A percentile compares a stretch with the other conserved stretches of the same genome.
These are phyloP conservation scores for Graphilbum fragrans DNA, from an alignment of 2,329 filamentous ascomycete species.

Conservation along the genomic window DNA sequence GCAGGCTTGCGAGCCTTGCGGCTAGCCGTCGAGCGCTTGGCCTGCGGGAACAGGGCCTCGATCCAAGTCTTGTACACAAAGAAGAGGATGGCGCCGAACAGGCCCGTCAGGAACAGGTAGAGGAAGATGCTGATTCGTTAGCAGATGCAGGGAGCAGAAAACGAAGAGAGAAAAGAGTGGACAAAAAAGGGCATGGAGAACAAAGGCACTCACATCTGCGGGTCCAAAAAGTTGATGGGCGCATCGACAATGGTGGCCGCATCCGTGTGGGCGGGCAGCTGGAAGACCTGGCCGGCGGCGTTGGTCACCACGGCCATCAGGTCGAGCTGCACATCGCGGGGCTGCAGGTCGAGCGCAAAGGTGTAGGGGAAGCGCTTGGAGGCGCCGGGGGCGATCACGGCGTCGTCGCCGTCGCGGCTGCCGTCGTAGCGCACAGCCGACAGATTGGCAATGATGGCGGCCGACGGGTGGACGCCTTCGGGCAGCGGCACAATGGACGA, in stretches of 20 bases:
- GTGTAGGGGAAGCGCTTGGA: slow-evolving; percentile 67
- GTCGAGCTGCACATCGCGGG: slow-evolving; percentile 73
- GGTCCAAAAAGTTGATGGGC: slow-evolving; percentile 15
- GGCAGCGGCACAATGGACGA: slow-evolving; percentile 41
- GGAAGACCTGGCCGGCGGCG: slow-evolving; percentile 56
- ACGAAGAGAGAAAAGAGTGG: neutral
- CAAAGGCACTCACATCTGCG: slow-evolving; percentile 39
- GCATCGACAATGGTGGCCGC: slow-evolving; percentile 62
- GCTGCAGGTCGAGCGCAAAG: slow-evolving; percentile 85
- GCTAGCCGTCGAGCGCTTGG: slow-evolving; percentile 51
- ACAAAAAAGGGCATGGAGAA: slow-evolving; percentile 2
- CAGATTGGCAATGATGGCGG: slow-evolving; percentile 68
- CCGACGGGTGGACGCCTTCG: slow-evolving; percentile 31
- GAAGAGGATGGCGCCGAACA: slow-evolving; percentile 72
- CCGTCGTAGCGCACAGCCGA: slow-evolving; percentile 64
- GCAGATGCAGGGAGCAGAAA: slow-evolving; percentile 1
- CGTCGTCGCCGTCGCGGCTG: slow-evolving; percentile 59
- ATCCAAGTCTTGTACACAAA: slow-evolving; percentile 99
- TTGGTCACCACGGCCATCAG: slow-evolving; percentile 61
- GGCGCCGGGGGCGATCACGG: slow-evolving; percentile 40
- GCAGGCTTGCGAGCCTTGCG: slow-evolving; percentile 54
- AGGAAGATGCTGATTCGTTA: slow-evolving; percentile 71
- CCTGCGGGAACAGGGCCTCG: slow-evolving; percentile 87
- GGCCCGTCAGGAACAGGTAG: slow-evolving; percentile 75
- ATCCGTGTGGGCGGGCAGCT: slow-evolving; percentile 68